Evolutionary conservation across 179 eudicot genomes (phyloP).

Genomic region (Gypsophila paniculata): DNA sequence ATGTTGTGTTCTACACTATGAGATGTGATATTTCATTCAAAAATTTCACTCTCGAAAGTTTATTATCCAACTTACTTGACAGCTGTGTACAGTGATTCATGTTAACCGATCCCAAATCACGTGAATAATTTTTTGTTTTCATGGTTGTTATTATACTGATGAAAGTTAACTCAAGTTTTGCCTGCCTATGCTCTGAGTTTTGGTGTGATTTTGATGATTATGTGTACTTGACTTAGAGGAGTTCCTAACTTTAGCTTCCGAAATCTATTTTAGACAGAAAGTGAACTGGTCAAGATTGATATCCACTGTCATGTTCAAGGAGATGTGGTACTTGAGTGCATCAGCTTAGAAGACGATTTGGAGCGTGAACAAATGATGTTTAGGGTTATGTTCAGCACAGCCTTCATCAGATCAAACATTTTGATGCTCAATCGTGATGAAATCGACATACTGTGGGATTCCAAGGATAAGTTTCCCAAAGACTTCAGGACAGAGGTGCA

Average conservation of each 20-base stretch:
- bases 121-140: not conserved
- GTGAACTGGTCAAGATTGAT: constrained; percentile 59
- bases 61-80: not conserved
- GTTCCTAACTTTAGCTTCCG: not conserved
- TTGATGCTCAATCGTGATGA: constrained; percentile 72
- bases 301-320: constrained; percentile 68
- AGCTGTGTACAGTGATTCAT: no score
- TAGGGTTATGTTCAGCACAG: constrained; percentile 78
- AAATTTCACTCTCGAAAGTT: not conserved
- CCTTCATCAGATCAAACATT: constrained; percentile 76
- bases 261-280: constrained; percentile 53
- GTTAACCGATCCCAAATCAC: not conserved
- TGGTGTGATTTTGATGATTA: no score
- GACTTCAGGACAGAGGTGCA: constrained; percentile 74
- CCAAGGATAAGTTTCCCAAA: constrained; percentile 55
- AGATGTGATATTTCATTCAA: not conserved
- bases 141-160: not conserved
- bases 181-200: no score
- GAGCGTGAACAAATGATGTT: constrained; percentile 68
- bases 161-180: not conserved
- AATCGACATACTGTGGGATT: constrained; percentile 60
- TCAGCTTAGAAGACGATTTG: constrained; percentile 51
- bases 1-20: not conserved
- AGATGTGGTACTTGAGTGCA: constrained; percentile 79
- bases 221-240: no score